Percentiles rank a stretch among this genome's conserved stretches.
Evolutionary conservation across 192 early-diverging fungal genomes (phyloP).

Genomic region (Tieghemiomyces parasiticus): DNA sequence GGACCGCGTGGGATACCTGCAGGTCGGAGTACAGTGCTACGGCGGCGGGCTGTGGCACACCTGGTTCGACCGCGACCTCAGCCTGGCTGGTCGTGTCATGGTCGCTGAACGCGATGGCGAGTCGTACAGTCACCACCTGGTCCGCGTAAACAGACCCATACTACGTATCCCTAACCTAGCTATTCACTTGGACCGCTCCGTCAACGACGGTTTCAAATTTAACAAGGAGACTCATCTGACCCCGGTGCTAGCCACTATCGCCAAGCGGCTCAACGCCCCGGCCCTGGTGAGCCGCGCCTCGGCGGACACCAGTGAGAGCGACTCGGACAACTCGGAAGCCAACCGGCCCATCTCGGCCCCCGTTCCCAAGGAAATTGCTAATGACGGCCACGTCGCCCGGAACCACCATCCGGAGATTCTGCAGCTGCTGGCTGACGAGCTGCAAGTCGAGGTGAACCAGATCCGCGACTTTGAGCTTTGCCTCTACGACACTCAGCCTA

Average conservation of each 20-base stretch:
- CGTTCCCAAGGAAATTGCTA: not conserved
- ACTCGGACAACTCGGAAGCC: not conserved
- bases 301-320: conserved; percentile 4
- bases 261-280: conserved; percentile 31
- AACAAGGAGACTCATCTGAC: conserved; percentile 91
- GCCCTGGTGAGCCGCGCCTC: not conserved
- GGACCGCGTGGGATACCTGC: conserved; percentile 65
- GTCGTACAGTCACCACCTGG: conserved; percentile 55
- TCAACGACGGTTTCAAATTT: conserved; percentile 72
- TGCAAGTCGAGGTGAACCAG: conserved; percentile 39
- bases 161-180: conserved; percentile 92
- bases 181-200: conserved; percentile 83
- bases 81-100: conserved; percentile 86
- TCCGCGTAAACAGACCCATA: conserved; percentile 72
- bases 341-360: not conserved
- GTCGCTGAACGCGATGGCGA: conserved; percentile 47
- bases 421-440: conserved; percentile 56
- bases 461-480: conserved; percentile 96
- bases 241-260: conserved; percentile 67
- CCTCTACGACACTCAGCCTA: conserved; percentile 87
- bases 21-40: conserved; percentile 84
- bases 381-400: conserved; percentile 18
- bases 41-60: conserved; percentile 98
- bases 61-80: conserved; percentile 98
- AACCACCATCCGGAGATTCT: conserved; percentile 78